Evolutionary conservation across 768 basidiomycete species (phyloP).

Genomic region (Fibroporia radiculosa): DNA sequence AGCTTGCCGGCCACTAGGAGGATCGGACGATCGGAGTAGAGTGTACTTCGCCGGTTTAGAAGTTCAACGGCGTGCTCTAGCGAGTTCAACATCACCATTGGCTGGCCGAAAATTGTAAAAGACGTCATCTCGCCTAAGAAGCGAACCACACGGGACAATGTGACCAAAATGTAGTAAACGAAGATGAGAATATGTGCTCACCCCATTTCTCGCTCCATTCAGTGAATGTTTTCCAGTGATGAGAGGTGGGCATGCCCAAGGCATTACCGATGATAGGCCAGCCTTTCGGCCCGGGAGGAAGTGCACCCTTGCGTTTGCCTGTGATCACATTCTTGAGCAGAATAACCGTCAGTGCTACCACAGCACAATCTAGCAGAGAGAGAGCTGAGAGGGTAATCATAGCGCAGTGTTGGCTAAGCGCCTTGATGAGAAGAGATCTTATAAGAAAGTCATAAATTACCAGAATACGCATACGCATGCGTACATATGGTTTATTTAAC

Average conservation of each 20-base stretch:
- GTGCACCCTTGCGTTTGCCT: constrained; percentile 7
- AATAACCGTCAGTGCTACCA: background rate
- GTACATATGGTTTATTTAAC: too few species aligned
- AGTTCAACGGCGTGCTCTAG: constrained; percentile 19
- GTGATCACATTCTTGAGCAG: background rate
- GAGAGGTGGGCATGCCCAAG: constrained; percentile 17
- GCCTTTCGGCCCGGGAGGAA: constrained; percentile 23
- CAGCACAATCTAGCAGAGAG: background rate
- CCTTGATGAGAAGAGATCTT: too few species aligned
- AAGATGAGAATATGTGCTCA: constrained; percentile 7
- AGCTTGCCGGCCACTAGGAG: constrained; percentile 22
- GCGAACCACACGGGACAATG: background rate
- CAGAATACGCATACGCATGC: too few species aligned
- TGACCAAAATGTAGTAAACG: background rate
- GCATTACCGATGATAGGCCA: constrained; percentile 21
- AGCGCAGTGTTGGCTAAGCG: too few species aligned
- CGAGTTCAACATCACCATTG: constrained; percentile 23
- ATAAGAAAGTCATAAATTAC: too few species aligned
- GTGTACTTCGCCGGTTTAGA: constrained; percentile 23
- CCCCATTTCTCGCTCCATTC: constrained; percentile 22
- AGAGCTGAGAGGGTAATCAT: too few species aligned
- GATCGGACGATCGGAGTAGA: constrained; percentile 23
- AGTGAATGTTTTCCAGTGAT: constrained; percentile 20
- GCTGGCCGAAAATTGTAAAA: constrained; percentile 21
- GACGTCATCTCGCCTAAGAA: constrained; percentile 22